Percentiles rank a stretch among this genome's conserved stretches.
These are phyloP conservation scores for Oryza nivara DNA, from an alignment of 176 grass and related monocot species.

Conservation along the genomic window DNA sequence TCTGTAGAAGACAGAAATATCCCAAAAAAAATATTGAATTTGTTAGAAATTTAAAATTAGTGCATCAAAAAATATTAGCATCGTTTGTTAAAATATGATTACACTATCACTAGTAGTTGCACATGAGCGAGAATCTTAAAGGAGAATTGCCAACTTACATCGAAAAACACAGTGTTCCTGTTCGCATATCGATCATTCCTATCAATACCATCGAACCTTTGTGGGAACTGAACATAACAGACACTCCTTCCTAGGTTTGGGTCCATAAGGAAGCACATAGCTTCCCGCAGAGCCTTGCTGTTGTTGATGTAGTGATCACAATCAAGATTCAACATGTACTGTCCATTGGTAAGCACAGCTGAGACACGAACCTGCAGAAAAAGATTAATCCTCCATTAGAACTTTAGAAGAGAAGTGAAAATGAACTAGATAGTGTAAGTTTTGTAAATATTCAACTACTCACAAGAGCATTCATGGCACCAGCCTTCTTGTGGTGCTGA, in stretches of 20 bases:
- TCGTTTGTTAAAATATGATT: constrained; percentile 13
- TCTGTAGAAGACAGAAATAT: constrained; percentile 54
- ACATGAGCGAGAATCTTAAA: constrained; percentile 11
- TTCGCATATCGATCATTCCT: constrained; percentile 98
- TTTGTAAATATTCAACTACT: constrained; percentile 49
- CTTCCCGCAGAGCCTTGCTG: constrained; percentile 94
- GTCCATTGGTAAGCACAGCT: constrained; percentile 97
- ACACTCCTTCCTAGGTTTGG: constrained; percentile 95
- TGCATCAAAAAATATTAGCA: background rate
- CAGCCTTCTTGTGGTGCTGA: constrained; percentile 99
- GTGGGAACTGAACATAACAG: constrained; percentile 98
- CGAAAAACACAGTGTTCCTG: constrained; percentile 98
- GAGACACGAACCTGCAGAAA: constrained; percentile 88
- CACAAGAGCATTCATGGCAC: constrained; percentile 99
- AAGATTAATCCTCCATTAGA: constrained; percentile 36
- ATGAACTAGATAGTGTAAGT: constrained; percentile 23
- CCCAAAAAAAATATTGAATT: constrained; percentile 19
- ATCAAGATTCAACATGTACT: constrained; percentile 99
- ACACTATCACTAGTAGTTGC: constrained; percentile 22
- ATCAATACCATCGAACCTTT: constrained; percentile 98
- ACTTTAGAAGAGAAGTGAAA: constrained; percentile 45
- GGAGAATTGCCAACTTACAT: constrained; percentile 63
- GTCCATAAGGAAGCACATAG: constrained; percentile 99
- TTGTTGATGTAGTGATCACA: constrained; percentile 99
- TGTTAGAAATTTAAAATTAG: constrained; percentile 14